A percentile compares a stretch with the other conserved stretches of the same genome.
Conservation (phyloP, 179 eudicot species). For the Nepenthes alata region DNA sequence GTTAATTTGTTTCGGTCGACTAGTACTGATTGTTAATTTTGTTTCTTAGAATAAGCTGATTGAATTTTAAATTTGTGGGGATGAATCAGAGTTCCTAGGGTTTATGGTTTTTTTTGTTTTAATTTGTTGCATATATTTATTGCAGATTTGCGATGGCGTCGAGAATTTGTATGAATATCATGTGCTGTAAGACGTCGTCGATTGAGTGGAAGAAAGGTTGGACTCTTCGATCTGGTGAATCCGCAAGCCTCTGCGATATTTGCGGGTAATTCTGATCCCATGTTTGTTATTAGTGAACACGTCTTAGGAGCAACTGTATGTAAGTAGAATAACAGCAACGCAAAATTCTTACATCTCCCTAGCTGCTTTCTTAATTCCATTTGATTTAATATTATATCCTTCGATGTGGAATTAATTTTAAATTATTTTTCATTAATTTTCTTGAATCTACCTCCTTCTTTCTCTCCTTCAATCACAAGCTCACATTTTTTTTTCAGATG, state of each 20-base stretch:
- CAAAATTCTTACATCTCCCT: too few relatives aligned
- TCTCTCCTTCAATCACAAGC: too few relatives aligned
- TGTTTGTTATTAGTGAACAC: neutral
- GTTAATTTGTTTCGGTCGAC: conserved; percentile 3
- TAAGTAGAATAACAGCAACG: too few relatives aligned
- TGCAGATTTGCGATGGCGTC: conserved; percentile 15
- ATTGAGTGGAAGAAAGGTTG: conserved; percentile 68
- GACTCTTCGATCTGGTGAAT: conserved; percentile 74
- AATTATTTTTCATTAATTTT: too few relatives aligned
- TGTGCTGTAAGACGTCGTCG: conserved; percentile 55
- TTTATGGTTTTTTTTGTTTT: neutral
- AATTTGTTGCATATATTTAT: neutral
- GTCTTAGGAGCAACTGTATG: too few relatives aligned
- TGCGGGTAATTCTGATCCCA: conserved; percentile 58
- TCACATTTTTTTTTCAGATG: too few relatives aligned
- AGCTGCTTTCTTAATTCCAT: too few relatives aligned
- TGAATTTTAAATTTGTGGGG: neutral
- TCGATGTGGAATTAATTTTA: too few relatives aligned
- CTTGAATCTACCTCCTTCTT: too few relatives aligned
- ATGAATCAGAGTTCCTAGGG: neutral
- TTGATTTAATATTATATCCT: too few relatives aligned
- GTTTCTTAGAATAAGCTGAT: neutral
- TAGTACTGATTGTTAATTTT: conserved; percentile 7
- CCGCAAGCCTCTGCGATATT: conserved; percentile 61
- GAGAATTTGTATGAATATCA: conserved; percentile 57